These are phyloP conservation scores for Lagenaria siceraria DNA, from an alignment of 306 rosid species.

Conservation along the genomic window DNA sequence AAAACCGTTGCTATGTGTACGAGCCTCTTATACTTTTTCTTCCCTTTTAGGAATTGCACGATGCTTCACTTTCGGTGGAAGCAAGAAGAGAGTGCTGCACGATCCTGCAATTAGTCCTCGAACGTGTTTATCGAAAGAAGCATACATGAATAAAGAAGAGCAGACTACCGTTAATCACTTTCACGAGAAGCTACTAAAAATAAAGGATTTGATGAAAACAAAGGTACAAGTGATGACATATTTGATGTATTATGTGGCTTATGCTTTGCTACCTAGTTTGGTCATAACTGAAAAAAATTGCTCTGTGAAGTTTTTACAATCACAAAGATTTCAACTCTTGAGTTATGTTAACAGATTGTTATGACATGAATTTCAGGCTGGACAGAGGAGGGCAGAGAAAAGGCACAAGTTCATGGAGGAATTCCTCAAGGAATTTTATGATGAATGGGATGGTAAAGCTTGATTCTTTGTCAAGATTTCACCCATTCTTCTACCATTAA, in stretches of 20 bases:
- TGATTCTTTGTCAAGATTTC: constrained; percentile 6
- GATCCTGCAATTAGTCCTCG: constrained; percentile 63
- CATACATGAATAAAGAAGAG: constrained; percentile 59
- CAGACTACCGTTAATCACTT: constrained; percentile 82
- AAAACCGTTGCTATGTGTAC: background rate
- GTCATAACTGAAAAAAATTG: background rate
- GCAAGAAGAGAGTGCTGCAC: constrained; percentile 52
- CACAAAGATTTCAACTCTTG: background rate
- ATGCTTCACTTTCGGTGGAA: constrained; percentile 91
- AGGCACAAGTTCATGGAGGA: constrained; percentile 89
- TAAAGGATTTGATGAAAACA: constrained; percentile 88
- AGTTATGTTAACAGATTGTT: background rate
- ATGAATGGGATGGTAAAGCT: constrained; percentile 63
- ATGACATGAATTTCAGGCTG: constrained; percentile 45
- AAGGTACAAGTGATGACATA: constrained; percentile 27
- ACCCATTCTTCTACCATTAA: too few species aligned
- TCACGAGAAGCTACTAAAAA: constrained; percentile 88
- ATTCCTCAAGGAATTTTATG: constrained; percentile 63
- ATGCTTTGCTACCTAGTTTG: background rate
- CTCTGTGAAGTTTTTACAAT: background rate
- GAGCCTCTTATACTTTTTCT: background rate
- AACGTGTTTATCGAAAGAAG: constrained; percentile 47
- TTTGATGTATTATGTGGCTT: background rate
- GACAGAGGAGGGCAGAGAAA: constrained; percentile 72
- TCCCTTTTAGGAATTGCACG: constrained; percentile 66